phyloP scores from a whole-genome alignment of 768 basidiomycete genomes.

The Lactifluus rugatus region DNA sequence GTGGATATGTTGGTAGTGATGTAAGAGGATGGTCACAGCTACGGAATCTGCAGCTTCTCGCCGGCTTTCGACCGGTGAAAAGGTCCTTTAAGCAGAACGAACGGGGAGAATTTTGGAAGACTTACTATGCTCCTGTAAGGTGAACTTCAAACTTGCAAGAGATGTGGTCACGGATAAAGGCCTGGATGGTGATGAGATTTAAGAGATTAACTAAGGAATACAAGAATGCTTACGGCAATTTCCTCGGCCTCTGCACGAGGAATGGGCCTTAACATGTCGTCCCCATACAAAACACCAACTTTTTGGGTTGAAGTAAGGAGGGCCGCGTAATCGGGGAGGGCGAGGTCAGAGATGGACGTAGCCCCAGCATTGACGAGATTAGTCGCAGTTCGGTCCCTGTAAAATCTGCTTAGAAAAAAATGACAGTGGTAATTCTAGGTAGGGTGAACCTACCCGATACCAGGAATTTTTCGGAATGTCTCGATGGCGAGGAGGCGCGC shows the following conservation, averaged over 20 bases:
- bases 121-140: constrained; percentile 52
- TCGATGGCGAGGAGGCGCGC: constrained; percentile 24
- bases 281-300: constrained; percentile 32
- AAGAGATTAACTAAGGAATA: not conserved
- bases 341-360: constrained; percentile 33
- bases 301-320: constrained; percentile 33
- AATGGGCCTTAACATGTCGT: constrained; percentile 30
- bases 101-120: not conserved
- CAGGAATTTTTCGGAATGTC: constrained; percentile 32
- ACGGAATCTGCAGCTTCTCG: constrained; percentile 32
- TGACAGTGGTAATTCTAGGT: not conserved
- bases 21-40: constrained; percentile 35
- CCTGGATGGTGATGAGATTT: constrained; percentile 26
- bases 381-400: constrained; percentile 27
- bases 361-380: constrained; percentile 46
- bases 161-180: constrained; percentile 39
- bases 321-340: constrained; percentile 27
- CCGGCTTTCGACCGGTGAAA: constrained; percentile 31
- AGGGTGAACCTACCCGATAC: constrained; percentile 38
- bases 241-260: constrained; percentile 35
- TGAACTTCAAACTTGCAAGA: constrained; percentile 40
- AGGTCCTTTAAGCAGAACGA: not conserved
- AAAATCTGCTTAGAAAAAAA: not conserved
- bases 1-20: constrained; percentile 37
- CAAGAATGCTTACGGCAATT: constrained; percentile 32